Conservation (phyloP, 495 filamentous ascomycete species). For the Xylaria cubensis region DNA sequence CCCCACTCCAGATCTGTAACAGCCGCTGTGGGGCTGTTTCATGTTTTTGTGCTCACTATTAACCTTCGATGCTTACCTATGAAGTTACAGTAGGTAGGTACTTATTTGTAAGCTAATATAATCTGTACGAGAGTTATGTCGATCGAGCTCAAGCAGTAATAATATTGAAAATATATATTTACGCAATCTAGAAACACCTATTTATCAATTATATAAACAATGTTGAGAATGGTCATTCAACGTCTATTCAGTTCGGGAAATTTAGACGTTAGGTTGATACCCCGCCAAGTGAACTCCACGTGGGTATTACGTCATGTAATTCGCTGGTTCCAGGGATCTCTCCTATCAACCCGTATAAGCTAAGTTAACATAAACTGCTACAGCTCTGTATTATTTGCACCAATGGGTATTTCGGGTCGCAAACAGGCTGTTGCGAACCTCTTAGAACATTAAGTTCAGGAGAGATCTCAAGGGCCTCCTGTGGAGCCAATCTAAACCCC, state of each 20-base stretch:
- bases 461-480: no score
- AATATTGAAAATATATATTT: background rate
- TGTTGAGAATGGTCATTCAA: background rate
- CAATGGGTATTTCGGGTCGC: no score
- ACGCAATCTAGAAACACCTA: background rate
- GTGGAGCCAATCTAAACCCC: no score
- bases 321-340: background rate
- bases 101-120: background rate
- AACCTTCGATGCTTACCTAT: no score
- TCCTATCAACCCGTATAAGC: no score
- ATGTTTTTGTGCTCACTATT: conserved; percentile 13
- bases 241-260: background rate
- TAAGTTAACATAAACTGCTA: no score
- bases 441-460: no score
- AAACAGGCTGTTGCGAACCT: no score
- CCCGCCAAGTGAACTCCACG: background rate
- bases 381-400: no score
- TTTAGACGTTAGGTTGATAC: background rate
- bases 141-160: background rate
- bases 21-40: conserved; percentile 26
- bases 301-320: conserved; percentile 3
- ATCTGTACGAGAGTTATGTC: background rate
- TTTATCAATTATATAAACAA: background rate
- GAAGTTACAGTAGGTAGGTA: background rate
- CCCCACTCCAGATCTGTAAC: conserved; percentile 3